Base-by-base conservation (phyloP, 176 grass and related monocot species). In the Bolboschoenus planiculmis region DNA sequence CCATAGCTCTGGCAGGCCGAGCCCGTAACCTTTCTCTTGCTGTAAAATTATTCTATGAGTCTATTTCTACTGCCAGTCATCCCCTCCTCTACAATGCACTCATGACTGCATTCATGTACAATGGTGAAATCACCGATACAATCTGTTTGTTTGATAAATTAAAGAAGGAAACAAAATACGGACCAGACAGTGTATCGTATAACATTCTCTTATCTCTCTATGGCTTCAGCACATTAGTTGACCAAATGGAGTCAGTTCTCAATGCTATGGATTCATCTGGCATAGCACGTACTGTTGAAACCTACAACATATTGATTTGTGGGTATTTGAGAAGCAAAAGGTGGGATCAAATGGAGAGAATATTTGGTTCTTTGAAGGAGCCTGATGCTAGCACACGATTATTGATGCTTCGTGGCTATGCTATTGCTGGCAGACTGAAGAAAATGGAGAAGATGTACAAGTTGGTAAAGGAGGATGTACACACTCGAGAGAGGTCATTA, bases 401-500 rank as follows among this genome's bases (percentile, higher is more conserved):
- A 43, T 59, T 90, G 44, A 84, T 90, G 84, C 81, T 86, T 1
- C 80, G 84, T 65, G 88, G 88, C 20, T 90, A 90, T 80, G 84
- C 88, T 10, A 55, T 80, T 59, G 80, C 80, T 0, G 37, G 80
- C 10, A 60, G 80, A 72, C 48, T 90, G 48, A 72, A 86, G 51
- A 90, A 86, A 78, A 90, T 90, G 84, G 88, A 90, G 42, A 83
- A 42, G 10, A 80, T 84, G n/a, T 90, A 90, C 18, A 73, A 81
- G 51, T 65, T 78, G 26, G 81, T 90, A 55, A 85, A 81, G 64
- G 54, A 63, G 61, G 62, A 63, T 43, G 84, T 84, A 7, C 85
- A 72, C 11, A 74, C 54, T 54, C 18, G n/a, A 48, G 47, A 84
- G 3, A 43, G 60, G 36, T 23, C 67, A 47, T 56, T 90, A 66